A percentile compares a stretch with the other conserved stretches of the same genome.
phyloP scores from a whole-genome alignment of 2,329 filamentous ascomycete genomes.

The Nigrospora oryzae region DNA sequence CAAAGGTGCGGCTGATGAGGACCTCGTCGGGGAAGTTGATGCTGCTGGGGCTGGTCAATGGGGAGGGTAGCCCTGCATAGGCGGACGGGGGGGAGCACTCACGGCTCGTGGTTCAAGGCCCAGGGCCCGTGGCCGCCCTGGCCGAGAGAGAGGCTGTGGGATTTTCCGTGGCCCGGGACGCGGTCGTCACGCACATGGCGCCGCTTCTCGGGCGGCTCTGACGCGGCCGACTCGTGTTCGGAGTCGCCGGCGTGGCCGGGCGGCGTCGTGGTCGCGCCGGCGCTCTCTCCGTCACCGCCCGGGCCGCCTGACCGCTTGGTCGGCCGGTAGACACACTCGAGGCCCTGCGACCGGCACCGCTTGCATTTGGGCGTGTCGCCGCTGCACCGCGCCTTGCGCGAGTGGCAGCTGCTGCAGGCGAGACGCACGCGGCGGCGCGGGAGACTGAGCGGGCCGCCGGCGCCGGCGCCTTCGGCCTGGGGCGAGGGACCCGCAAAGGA shows the following conservation, averaged over 20 bases:
- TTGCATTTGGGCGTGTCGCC: slow-evolving; percentile 49
- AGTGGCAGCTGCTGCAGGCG: slow-evolving; percentile 50
- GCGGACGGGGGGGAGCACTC: not conserved
- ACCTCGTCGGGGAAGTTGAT: slow-evolving; percentile 26
- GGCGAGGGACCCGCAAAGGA: slow-evolving; percentile 42
- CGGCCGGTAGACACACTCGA: slow-evolving; percentile 45
- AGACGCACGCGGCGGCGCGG: slow-evolving; percentile 46
- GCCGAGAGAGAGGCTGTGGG: slow-evolving; percentile 3
- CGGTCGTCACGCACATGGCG: slow-evolving; percentile 20
- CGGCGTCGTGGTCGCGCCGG: slow-evolving; percentile 10
- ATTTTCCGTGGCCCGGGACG: slow-evolving; percentile 15
- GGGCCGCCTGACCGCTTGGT: slow-evolving; percentile 19
- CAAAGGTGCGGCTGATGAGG: slow-evolving; percentile 43
- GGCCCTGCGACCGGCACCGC: slow-evolving; percentile 40
- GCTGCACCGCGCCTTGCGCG: slow-evolving; percentile 49
- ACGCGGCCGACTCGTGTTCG: slow-evolving; percentile 21
- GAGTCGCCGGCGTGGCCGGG: slow-evolving; percentile 19
- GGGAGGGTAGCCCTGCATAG: slow-evolving; percentile 35
- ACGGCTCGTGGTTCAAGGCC: slow-evolving; percentile 6
- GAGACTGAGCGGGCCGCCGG: slow-evolving; percentile 27
- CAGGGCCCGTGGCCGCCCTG: slow-evolving; percentile 1
- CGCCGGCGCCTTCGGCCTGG: slow-evolving; percentile 21
- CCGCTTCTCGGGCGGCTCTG: slow-evolving; percentile 23
- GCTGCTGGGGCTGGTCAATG: slow-evolving; percentile 8
- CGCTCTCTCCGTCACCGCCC: not conserved